A percentile compares a stretch with the other conserved stretches of the same genome.
Conservation (phyloP, 2,329 filamentous ascomycete species). For the Neopestalotiopsis sp. region DNA sequence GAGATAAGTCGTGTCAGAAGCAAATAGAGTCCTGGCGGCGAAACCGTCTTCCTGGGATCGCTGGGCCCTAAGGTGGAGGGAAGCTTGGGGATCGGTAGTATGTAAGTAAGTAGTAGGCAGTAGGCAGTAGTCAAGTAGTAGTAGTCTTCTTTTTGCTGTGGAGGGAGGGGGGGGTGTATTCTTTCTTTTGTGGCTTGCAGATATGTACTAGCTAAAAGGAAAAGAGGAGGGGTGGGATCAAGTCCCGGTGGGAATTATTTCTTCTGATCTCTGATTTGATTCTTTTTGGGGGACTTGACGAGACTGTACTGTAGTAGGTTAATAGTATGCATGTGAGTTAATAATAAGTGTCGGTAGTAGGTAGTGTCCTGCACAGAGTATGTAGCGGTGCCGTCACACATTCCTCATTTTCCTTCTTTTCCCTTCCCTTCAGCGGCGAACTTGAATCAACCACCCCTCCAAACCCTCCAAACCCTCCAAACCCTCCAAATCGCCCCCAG, state of each 20-base stretch:
- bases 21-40: neutral
- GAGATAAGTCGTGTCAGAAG: neutral
- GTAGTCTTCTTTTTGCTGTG: too few relatives aligned
- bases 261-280: neutral
- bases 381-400: neutral
- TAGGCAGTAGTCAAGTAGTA: neutral
- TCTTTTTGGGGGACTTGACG: neutral
- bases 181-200: constrained; percentile 12
- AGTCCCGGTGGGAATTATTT: neutral
- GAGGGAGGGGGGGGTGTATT: neutral
- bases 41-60: constrained; percentile 12
- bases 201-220: constrained; percentile 3
- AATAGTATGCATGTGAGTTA: neutral
- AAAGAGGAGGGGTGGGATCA: neutral
- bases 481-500: too few relatives aligned
- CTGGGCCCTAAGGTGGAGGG: neutral
- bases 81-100: too few relatives aligned
- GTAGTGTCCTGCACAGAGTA: neutral
- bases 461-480: too few relatives aligned
- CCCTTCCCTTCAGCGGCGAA: neutral
- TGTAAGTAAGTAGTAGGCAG: neutral
- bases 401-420: neutral
- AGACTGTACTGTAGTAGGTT: neutral
- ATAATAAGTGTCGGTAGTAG: neutral
- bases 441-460: neutral